Evolutionary conservation across 2,329 filamentous ascomycete genomes (phyloP), one percentile per base, ranked within the genome.

Genomic region (Diaporthe amygdali): DNA sequence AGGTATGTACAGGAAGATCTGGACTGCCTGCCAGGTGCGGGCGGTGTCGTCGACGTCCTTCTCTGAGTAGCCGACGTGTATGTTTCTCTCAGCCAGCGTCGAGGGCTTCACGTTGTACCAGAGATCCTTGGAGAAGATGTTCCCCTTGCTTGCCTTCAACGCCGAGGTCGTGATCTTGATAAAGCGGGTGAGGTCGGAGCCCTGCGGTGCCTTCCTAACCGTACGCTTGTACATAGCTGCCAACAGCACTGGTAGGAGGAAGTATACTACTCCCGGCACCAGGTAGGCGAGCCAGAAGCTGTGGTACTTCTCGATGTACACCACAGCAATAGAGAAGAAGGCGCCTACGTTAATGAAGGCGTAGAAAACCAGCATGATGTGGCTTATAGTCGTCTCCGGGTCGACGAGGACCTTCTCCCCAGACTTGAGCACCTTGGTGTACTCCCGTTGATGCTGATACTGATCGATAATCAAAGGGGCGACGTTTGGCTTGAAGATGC

Each of bases 241-340:
- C 51, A 93, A 84, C 9, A 93, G 82, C 0, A 87, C 55, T 0
- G 91, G 91, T 74, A 90, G 88, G 15, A 88, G 74, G 71, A 87
- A 84, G 81, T 91, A 92, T 76, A 92, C 81, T 72, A 89, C 79
- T 3, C 84, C 74, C 66, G 82, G 80, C 63, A 84, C 77, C 75
- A 85, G 74, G 82, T 86, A 95, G 0, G 92, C 87, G 30, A 93
- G 86, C 90, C 91, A 95, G 84, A 93, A 94, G 9, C 92, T 92
- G 59, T 94, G 87, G 73, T 93, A 93, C 78, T 92, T 92, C 81
- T 94, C 93, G 2, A 92, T 89, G 77, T 93, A 95, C 41, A 90
- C 91, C 89, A 92, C 94, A 76, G 82, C 85, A 75, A 90, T 86
- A 54, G 87, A 89, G 55, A 85, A 74, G 54, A 91, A 82, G 32